Evolutionary conservation across 768 basidiomycete genomes (phyloP).

Genomic region (Ramaria sp.): DNA sequence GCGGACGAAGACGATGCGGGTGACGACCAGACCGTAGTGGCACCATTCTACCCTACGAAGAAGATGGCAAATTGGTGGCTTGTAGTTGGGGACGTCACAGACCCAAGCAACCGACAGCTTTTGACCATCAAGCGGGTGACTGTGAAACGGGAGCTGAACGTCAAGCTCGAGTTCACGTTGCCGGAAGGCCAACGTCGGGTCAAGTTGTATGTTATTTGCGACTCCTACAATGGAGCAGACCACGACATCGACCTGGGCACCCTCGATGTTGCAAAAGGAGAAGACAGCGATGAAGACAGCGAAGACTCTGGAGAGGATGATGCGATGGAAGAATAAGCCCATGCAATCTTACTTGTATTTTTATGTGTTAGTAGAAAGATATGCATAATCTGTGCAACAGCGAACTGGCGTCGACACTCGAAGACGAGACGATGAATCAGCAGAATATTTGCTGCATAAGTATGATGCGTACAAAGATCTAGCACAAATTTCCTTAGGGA

Average conservation of each 20-base stretch:
- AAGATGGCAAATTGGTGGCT: constrained; percentile 98
- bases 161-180: constrained; percentile 84
- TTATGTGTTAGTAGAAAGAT: not conserved
- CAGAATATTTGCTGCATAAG: too few species aligned
- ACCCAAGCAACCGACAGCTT: constrained; percentile 59
- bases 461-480: too few species aligned
- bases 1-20: constrained; percentile 67
- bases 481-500: too few species aligned
- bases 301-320: constrained; percentile 1
- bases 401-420: too few species aligned
- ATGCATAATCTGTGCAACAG: too few species aligned
- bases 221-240: constrained; percentile 85
- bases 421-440: too few species aligned
- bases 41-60: constrained; percentile 83
- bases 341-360: not conserved
- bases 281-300: constrained; percentile 69
- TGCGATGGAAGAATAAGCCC: constrained; percentile 2
- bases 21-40: constrained; percentile 77
- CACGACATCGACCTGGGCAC: constrained; percentile 80
- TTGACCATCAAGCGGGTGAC: constrained; percentile 87
- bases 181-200: constrained; percentile 75
- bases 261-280: constrained; percentile 84
- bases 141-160: constrained; percentile 54
- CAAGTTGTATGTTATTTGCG: constrained; percentile 87
- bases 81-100: constrained; percentile 63